These are phyloP conservation scores for Aspergillus sp. DNA, from an alignment of 2,329 filamentous ascomycete genomes.

Conservation along the genomic window DNA sequence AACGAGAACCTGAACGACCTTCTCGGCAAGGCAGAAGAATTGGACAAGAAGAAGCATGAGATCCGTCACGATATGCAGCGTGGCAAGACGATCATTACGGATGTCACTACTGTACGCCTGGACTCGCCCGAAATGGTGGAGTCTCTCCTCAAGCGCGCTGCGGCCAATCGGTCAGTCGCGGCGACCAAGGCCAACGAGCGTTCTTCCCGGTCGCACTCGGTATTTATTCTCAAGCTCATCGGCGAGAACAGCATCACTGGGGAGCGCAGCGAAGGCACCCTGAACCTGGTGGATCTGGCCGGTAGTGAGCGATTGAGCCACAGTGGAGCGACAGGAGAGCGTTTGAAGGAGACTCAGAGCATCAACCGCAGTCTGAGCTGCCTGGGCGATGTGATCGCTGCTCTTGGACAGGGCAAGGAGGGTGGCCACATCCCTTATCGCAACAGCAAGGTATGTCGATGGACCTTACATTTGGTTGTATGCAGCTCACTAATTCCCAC, in stretches of 20 bases:
- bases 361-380: constrained; percentile 96
- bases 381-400: constrained; percentile 89
- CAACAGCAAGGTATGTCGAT: constrained; percentile 73
- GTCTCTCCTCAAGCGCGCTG: constrained; percentile 73
- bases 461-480: not conserved
- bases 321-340: constrained; percentile 79
- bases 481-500: constrained; percentile 13
- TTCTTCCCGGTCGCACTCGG: constrained; percentile 89
- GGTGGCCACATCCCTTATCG: constrained; percentile 84
- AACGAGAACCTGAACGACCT: constrained; percentile 96
- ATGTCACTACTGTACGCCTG: constrained; percentile 72
- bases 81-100: constrained; percentile 78
- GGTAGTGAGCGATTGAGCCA: constrained; percentile 89
- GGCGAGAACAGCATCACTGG: constrained; percentile 70
- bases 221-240: constrained; percentile 78
- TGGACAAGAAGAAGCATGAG: constrained; percentile 80
- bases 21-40: constrained; percentile 66
- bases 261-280: constrained; percentile 83
- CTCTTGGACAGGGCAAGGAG: constrained; percentile 77
- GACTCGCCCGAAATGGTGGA: constrained; percentile 79
- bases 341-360: constrained; percentile 90
- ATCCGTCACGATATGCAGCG: constrained; percentile 81
- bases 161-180: constrained; percentile 84
- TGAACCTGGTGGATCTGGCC: constrained; percentile 94
- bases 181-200: constrained; percentile 97